Evolutionary conservation across 2,329 filamentous ascomycete genomes (phyloP), one percentile per base, ranked within the genome.

Genomic region (Colletotrichum sp.): DNA sequence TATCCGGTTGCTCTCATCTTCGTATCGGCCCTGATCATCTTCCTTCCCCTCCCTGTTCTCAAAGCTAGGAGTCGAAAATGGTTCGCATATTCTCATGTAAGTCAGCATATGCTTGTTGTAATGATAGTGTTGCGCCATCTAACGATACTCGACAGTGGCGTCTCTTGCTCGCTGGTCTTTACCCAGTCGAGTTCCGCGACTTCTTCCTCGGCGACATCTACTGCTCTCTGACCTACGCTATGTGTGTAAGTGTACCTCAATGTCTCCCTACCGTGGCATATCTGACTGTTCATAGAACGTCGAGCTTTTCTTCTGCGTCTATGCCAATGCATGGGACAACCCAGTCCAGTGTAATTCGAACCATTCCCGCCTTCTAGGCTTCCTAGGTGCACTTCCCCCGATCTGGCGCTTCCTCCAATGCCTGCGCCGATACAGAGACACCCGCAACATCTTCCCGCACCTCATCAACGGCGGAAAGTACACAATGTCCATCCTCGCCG

Each of bases 151-250:
- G 9, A 6, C 78, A 97, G 94, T 98, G 95, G 91, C 95, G 97
- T 77, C 88, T 99, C 21, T 87, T 98, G 69, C 90, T 96, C 65
- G 95, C 96, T 16, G 96, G 96, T 6, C 83, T 98, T 24, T 98
- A 98, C 81, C 95, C 95, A 2, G 97, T 99, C 66, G 96, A 99
- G 83, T 99, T 99, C 83, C 92, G 96, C 74, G 97, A 99, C 85
- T 99, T 99, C 86, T 99, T 98, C 85, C 90, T 99, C 0, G 97
- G 97, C 69, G 97, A 99, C 83, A 98, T 99, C 89, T 98, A 98
- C 84, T 99, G 96, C 85, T 99, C 97, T 4, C 89, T 98, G 72
- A 98, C 96, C 7, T 99, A 99, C 84, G 91, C 94, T 18, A 95
- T 95, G 85, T 94, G 95, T 77, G 95, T 96, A 89, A 87, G 94